Base-by-base conservation (phyloP, 1,139 yeast species). In the Blastobotrys aristatus region DNA sequence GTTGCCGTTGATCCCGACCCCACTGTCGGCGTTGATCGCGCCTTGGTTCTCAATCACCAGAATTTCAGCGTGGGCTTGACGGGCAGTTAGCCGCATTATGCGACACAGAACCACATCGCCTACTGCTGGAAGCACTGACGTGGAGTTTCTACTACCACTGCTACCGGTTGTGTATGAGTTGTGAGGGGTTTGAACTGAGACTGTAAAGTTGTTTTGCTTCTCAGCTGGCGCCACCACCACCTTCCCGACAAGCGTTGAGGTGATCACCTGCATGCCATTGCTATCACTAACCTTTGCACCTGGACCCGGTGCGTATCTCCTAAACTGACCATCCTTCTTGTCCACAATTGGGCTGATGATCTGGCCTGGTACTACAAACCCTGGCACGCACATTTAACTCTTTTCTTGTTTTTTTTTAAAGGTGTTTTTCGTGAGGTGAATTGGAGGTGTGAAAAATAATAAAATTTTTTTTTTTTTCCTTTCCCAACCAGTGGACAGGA, bases 21-120 rank as follows among this genome's bases (percentile, higher is more conserved):
- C 95, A 32, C 79, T 71, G 57, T 86, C 94, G 26, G 75, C 68
- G 16, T 77, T 61, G 5, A 78, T 74, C 51, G 78, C 77, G 2
- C 83, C 84, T 42, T 71, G 69, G 22, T 79, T 79, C 57, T 88
- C 95, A 6, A 89, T 84, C 2, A 89, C 85, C 40, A 92, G 64
- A 37, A 92, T 86, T 59, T 89, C 97, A 45, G 89, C 84, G 60
- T 74, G 77, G 2, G 94, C 95, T 64, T 90, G 94, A 53, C 77
- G 79, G 21, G 75, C 69, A 16, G 77, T 74, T 41, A 92, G 75
- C 56, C 82, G 76, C 16, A 84, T 80, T 24, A 92, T 85, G 47
- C 81, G 74, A 0, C 88, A 89, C 21, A 92, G 70, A 2, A 94
- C 97, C 13, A 83, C 66, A 63, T 90, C 96, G 38, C 87, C 85